Percentiles rank a stretch among this genome's conserved stretches.
phyloP scores from a whole-genome alignment of 2,329 filamentous ascomycete species.

The Neonectria ditissima region DNA sequence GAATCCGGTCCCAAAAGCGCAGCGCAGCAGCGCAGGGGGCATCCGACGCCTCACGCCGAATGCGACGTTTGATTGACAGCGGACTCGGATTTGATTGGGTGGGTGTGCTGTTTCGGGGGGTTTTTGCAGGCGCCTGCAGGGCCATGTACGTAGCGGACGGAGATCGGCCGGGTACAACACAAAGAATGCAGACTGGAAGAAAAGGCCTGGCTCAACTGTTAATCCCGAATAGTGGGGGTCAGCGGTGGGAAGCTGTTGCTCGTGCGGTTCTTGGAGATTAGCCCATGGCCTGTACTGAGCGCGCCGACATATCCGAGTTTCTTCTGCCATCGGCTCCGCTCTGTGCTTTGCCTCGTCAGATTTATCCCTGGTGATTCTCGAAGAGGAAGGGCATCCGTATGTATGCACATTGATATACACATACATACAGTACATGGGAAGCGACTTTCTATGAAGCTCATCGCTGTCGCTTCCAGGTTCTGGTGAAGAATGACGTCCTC shows the following conservation, averaged over 20 bases:
- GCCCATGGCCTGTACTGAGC: constrained; percentile 13
- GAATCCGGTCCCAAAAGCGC: neutral
- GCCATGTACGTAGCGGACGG: constrained; percentile 10
- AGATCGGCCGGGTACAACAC: constrained; percentile 15
- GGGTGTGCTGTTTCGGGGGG: constrained; percentile 17
- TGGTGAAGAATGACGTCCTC: constrained; percentile 9
- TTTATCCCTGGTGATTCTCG: neutral
- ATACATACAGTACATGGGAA: too few species aligned
- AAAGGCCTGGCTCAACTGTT: constrained; percentile 4
- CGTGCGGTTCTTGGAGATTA: constrained; percentile 25
- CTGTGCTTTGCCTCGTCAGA: constrained; percentile 12
- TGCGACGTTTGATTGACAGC: constrained; percentile 16
- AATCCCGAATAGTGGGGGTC: constrained; percentile 20
- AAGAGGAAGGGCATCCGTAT: constrained; percentile 4
- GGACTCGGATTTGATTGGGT: constrained; percentile 14
- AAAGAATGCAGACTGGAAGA: neutral
- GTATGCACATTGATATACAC: neutral
- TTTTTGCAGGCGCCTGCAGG: constrained; percentile 16
- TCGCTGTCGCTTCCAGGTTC: neutral
- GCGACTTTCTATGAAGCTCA: too few species aligned
- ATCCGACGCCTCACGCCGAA: constrained; percentile 11
- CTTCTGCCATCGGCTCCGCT: constrained; percentile 24
- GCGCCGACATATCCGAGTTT: constrained; percentile 22
- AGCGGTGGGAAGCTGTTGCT: constrained; percentile 12
- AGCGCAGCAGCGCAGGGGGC: constrained; percentile 3